Evolutionary conservation across 805 yeast species (phyloP), one percentile per base, ranked within the genome.

Genomic region (Yarrowia sp.): DNA sequence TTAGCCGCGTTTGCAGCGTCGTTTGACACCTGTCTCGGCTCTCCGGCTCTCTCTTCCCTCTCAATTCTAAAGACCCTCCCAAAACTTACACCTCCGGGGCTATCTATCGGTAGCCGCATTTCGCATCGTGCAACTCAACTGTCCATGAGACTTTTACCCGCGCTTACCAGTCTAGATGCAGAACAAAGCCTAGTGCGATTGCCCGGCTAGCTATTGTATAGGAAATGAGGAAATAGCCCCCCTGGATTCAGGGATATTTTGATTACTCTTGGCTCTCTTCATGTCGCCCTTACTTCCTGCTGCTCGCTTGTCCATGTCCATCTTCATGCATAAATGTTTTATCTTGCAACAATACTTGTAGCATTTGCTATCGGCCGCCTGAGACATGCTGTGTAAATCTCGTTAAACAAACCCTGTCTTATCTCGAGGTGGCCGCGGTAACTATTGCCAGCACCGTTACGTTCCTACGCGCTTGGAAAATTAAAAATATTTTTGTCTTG

Each of bases 61-160:
- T n/a, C n/a, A n/a, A n/a, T n/a, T n/a, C n/a, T n/a, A n/a, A 5
- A 31, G 13, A 45, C 22, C 35, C 36, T 9, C 45, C 8, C 44
- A 41, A 22, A n/a, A n/a, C n/a, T n/a, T n/a, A n/a, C n/a, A n/a
- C n/a, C n/a, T n/a, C n/a, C n/a, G n/a, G n/a, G n/a, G n/a, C n/a
- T n/a, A 22, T 32, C 48, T 22, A 43, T 31, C 31, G n/a, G 18
- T 9, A n/a, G 35, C 8, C 14, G 35, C 9, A 28, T 32, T 38
- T 47, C 38, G 11, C 38, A 14, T 22, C 14, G 5, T 5, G 35
- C 15, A 18, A 2, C 5, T 10, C n/a, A n/a, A n/a, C 32, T 32
- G 13, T 15, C 22, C 39, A 15, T 33, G 55, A 48, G 55, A 48
- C 55, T 17, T 15, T 32, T 47, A 47, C 53, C 55, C 55, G 55